These are phyloP conservation scores for Sphaerulina populicola DNA, from an alignment of 2,329 filamentous ascomycete species.

Conservation along the genomic window DNA sequence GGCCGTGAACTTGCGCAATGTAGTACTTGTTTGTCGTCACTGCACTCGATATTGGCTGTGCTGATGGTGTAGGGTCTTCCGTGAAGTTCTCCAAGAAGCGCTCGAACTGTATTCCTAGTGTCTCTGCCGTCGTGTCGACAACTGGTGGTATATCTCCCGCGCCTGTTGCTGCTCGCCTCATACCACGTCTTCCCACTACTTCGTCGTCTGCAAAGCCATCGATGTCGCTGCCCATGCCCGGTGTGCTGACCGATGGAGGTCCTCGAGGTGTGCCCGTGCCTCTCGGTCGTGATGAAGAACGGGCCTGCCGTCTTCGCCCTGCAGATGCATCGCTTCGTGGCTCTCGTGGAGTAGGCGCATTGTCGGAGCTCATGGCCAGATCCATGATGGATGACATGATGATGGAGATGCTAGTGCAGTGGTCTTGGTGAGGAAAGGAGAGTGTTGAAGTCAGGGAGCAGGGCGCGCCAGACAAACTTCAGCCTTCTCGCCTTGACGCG, in stretches of 20 bases:
- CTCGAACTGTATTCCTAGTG: constrained; percentile 69
- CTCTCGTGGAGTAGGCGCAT: constrained; percentile 29
- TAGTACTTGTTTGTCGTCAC: constrained; percentile 75
- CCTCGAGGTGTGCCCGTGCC: constrained; percentile 31
- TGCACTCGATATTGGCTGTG: constrained; percentile 59
- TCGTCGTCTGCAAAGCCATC: constrained; percentile 56
- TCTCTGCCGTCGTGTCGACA: constrained; percentile 66
- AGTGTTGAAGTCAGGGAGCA: neutral
- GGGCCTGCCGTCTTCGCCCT: constrained; percentile 30
- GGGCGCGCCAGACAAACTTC: constrained; percentile 1
- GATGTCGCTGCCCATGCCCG: constrained; percentile 47
- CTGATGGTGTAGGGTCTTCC: constrained; percentile 58
- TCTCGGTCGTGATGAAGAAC: constrained; percentile 47
- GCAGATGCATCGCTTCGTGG: constrained; percentile 34
- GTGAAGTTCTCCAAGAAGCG: constrained; percentile 68
- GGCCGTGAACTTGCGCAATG: constrained; percentile 70
- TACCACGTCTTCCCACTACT: constrained; percentile 48
- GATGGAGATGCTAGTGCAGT: neutral
- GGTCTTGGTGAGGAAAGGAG: neutral
- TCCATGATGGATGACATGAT: constrained; percentile 48
- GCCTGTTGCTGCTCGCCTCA: constrained; percentile 40
- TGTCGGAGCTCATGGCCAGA: constrained; percentile 43
- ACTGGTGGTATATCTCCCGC: constrained; percentile 57
- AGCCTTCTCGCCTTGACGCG: neutral
- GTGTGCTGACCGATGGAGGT: constrained; percentile 45